Percentiles rank a stretch among this genome's conserved stretches.
Evolutionary conservation across 768 basidiomycete genomes (phyloP).

Genomic region (Suillus cothurnatus): DNA sequence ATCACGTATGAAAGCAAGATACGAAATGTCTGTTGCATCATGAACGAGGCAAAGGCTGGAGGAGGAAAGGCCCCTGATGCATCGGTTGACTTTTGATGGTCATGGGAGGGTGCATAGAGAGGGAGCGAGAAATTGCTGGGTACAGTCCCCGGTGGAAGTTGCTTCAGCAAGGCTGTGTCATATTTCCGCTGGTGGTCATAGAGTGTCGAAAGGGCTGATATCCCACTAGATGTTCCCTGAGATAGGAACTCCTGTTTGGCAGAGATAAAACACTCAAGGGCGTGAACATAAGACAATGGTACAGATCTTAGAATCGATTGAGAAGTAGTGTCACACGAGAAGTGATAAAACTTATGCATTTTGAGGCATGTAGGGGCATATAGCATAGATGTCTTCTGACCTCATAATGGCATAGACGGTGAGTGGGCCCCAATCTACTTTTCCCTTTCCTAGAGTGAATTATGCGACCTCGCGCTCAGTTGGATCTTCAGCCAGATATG

Average conservation of each 20-base stretch:
- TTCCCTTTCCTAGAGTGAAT: conserved; percentile 84
- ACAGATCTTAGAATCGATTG: conserved; percentile 50
- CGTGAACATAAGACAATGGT: conserved; percentile 76
- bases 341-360: conserved; percentile 62
- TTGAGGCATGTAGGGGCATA: conserved; percentile 90
- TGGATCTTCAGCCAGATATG: conserved; percentile 72
- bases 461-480: conserved; percentile 79
- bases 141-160: conserved; percentile 70
- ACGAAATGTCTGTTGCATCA: conserved; percentile 80
- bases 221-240: conserved; percentile 43
- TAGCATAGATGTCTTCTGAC: conserved; percentile 87
- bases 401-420: conserved; percentile 86
- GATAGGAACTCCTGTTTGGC: conserved; percentile 82
- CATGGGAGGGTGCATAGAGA: conserved; percentile 68
- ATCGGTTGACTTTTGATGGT: conserved; percentile 60
- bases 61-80: conserved; percentile 89
- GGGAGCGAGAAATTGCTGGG: conserved; percentile 58
- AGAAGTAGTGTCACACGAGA: conserved; percentile 4
- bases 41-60: conserved; percentile 78
- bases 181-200: conserved; percentile 89
- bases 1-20: conserved; percentile 58
- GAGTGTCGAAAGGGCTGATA: conserved; percentile 58
- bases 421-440: conserved; percentile 88
- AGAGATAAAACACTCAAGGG: conserved; percentile 82
- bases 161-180: conserved; percentile 73